Evolutionary conservation across 352 stramenopile species (phyloP), one percentile per base, ranked within the genome.

Genomic region (Globisporangium paddicum): DNA sequence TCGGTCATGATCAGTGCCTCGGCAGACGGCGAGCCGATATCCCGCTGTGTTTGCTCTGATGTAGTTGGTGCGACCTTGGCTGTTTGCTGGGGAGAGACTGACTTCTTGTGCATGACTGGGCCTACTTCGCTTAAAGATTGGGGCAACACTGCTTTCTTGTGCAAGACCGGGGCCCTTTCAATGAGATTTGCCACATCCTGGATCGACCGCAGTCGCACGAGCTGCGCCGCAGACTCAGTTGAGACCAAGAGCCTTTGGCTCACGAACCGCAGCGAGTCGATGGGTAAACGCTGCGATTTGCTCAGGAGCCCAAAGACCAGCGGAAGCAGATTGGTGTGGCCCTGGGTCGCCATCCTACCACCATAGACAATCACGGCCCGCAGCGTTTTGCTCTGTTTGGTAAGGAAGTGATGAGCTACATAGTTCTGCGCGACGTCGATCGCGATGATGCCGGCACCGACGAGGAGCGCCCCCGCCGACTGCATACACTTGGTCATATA

Each of bases 401-500:
- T 25, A 14, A 37, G 45, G 5, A 25, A 5, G 25, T 8, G 5
- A 16, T 37, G 2, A 14, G 16, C 25, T 2, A 16, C 2, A 7
- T 16, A 51, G 25, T 37, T 51, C 14, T 51, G 25, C 25, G 9
- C 25, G 14, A 51, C 2, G 25, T 51, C 45, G 5, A 37, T 25
- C 5, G 37, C 14, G 45, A 25, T 51, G 25, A 51, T 51, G 4
- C 13, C 45, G 3, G 37, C 35, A 2, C 25, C 14, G 5, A 51
- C 25, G 0, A 16, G 0, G 3, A 51, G 25, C 5, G 45, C 35
- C 23, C 45, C 23, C 1, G 25, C 45, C 3, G 45, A 51, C 7
- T 51, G 25, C 45, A 51, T 51, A 25, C 45, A 51, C 25, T 51
- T 51, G 25, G 14, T 25, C 25, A 25, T 51, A 25, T 51, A 51